Conservation (phyloP, 2,329 filamentous ascomycete genomes). For the Colletotrichum plurivorum region DNA sequence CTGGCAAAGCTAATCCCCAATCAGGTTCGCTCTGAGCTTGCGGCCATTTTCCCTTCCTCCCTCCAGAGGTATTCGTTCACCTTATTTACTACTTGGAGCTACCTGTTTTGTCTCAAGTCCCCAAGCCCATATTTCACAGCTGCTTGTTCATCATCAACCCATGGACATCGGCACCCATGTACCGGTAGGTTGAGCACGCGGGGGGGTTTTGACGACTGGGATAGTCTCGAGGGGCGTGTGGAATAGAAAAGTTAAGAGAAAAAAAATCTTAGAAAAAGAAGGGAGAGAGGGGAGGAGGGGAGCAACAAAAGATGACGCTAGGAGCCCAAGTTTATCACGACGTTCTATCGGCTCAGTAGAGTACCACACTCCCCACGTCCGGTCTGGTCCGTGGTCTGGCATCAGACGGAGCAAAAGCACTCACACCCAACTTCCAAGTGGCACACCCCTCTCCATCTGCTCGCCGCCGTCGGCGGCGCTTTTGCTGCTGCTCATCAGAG, state of each 20-base stretch:
- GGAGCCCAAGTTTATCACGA: constrained; percentile 40
- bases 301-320: constrained; percentile 33
- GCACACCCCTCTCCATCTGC: constrained; percentile 39
- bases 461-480: constrained; percentile 15
- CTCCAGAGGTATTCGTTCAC: constrained; percentile 34
- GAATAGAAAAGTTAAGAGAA: constrained; percentile 9
- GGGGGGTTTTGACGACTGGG: constrained; percentile 19
- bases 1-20: constrained; percentile 29
- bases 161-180: constrained; percentile 35
- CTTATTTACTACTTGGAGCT: constrained; percentile 31
- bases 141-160: constrained; percentile 34
- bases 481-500: constrained; percentile 36
- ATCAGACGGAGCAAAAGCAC: constrained; percentile 40
- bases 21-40: constrained; percentile 24
- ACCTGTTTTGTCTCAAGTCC: constrained; percentile 35
- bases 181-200: constrained; percentile 30
- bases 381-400: constrained; percentile 35
- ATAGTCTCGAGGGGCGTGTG: constrained; percentile 21
- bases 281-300: background rate
- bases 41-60: constrained; percentile 33
- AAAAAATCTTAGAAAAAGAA: constrained; percentile 25
- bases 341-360: constrained; percentile 33
- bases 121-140: constrained; percentile 34
- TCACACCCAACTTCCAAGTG: constrained; percentile 42
- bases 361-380: constrained; percentile 37